phyloP scores from a whole-genome alignment of 2,329 filamentous ascomycete species.

The Fusarium sp. region DNA sequence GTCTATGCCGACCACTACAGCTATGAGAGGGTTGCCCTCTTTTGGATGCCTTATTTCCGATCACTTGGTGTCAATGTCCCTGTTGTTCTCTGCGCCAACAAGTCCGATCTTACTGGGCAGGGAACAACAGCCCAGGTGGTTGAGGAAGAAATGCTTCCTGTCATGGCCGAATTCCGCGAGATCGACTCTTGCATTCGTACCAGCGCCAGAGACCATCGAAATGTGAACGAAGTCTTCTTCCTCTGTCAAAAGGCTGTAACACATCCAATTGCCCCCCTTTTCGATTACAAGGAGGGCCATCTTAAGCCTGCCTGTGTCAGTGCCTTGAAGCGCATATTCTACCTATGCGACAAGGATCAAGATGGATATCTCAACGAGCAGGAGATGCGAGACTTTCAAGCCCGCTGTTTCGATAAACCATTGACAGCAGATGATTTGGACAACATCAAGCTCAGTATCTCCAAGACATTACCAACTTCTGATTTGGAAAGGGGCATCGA shows the following conservation, averaged over 20 bases:
- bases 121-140: constrained; percentile 83
- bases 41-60: constrained; percentile 98
- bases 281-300: constrained; percentile 90
- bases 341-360: constrained; percentile 94
- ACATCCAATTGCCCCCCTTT: constrained; percentile 93
- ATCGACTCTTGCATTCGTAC: constrained; percentile 98
- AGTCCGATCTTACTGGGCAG: constrained; percentile 83
- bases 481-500: constrained; percentile 77
- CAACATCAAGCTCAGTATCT: constrained; percentile 89
- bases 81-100: constrained; percentile 96
- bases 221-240: constrained; percentile 96
- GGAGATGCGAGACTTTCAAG: constrained; percentile 91
- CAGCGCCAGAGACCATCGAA: constrained; percentile 88
- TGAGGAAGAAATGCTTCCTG: constrained; percentile 95
- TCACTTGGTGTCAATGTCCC: constrained; percentile 98
- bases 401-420: constrained; percentile 89
- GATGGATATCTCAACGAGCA: constrained; percentile 90
- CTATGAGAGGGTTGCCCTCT: constrained; percentile 94
- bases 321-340: constrained; percentile 89
- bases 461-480: constrained; percentile 69
- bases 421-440: constrained; percentile 80
- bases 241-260: constrained; percentile 98
- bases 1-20: constrained; percentile 99
- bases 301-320: constrained; percentile 89
- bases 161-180: constrained; percentile 98